Evolutionary conservation across 1,139 yeast genomes (phyloP).

Genomic region (Yamadazyma atlantica): DNA sequence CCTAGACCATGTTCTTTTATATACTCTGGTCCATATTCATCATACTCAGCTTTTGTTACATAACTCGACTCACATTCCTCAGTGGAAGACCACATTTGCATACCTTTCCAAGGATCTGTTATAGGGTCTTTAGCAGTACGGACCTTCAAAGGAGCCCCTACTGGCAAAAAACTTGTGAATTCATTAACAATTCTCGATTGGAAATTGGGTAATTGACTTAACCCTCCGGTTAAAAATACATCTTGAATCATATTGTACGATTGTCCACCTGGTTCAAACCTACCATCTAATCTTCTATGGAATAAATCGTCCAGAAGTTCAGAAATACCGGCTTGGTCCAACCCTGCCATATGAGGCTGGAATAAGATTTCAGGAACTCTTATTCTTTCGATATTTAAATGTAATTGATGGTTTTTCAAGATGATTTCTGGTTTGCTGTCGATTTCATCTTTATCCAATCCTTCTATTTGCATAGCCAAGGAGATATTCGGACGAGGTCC

Average conservation of each 20-base stretch:
- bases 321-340: slow-evolving; percentile 89
- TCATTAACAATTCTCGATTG: slow-evolving; percentile 66
- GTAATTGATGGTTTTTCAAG: slow-evolving; percentile 70
- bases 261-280: slow-evolving; percentile 52
- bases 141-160: slow-evolving; percentile 60
- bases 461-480: slow-evolving; percentile 44
- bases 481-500: slow-evolving; percentile 74
- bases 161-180: slow-evolving; percentile 69
- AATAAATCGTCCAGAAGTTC: slow-evolving; percentile 75
- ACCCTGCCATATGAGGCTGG: slow-evolving; percentile 93
- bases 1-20: slow-evolving; percentile 86
- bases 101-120: slow-evolving; percentile 90
- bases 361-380: slow-evolving; percentile 90
- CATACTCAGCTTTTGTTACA: slow-evolving; percentile 71
- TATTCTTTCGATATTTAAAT: slow-evolving; percentile 85
- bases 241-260: slow-evolving; percentile 54
- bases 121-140: slow-evolving; percentile 66
- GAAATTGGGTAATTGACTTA: slow-evolving; percentile 64
- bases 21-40: slow-evolving; percentile 87
- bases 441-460: slow-evolving; percentile 43
- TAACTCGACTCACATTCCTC: slow-evolving; percentile 49
- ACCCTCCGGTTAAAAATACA: slow-evolving; percentile 86
- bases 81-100: slow-evolving; percentile 73
- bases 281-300: slow-evolving; percentile 56
- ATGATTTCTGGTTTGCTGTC: slow-evolving; percentile 46